These are phyloP conservation scores for Marasmius oreades DNA, from an alignment of 1,284 basidiomycete genomes.

Conservation along the genomic window DNA sequence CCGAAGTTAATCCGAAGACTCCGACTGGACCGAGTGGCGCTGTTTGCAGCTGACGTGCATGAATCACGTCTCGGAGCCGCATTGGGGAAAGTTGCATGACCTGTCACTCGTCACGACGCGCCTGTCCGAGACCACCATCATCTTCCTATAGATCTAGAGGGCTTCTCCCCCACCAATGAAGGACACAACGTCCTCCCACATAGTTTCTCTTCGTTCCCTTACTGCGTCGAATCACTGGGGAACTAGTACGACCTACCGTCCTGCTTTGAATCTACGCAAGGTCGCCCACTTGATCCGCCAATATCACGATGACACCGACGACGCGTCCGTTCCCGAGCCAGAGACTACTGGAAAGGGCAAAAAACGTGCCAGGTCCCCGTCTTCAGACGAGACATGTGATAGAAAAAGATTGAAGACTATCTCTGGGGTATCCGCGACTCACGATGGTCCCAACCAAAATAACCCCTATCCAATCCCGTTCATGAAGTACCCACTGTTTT, in stretches of 20 bases:
- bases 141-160: conserved; percentile 14
- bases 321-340: conserved; percentile 4
- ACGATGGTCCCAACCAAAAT: neutral
- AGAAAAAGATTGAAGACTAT: conserved; percentile 15
- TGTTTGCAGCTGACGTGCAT: no score
- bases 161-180: neutral
- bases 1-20: no score
- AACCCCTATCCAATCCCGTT: conserved; percentile 12
- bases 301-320: conserved; percentile 11
- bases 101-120: neutral
- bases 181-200: neutral
- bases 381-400: neutral
- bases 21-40: no score
- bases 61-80: no score
- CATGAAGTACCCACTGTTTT: neutral
- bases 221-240: neutral
- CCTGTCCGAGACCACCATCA: neutral
- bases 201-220: neutral
- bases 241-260: neutral
- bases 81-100: no score
- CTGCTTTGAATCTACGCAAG: conserved; percentile 20
- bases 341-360: conserved; percentile 12
- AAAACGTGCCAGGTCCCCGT: conserved; percentile 15
- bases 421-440: conserved; percentile 8
- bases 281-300: conserved; percentile 16